Evolutionary conservation across 495 filamentous ascomycete species (phyloP), one percentile per base, ranked within the genome.

Genomic region (Lepraria neglecta): DNA sequence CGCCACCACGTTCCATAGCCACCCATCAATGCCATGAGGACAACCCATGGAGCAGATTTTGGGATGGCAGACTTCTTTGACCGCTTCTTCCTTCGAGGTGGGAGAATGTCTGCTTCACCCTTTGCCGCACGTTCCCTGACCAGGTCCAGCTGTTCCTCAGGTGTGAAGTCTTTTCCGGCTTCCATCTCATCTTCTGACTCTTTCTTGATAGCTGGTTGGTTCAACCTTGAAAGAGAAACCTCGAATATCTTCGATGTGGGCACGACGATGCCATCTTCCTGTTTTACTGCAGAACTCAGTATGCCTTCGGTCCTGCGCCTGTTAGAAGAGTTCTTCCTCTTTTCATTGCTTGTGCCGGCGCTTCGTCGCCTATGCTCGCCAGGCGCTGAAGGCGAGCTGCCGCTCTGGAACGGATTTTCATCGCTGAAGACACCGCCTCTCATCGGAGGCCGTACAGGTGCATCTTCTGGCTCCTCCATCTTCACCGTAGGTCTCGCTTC

Each of bases 401-500:
- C 91, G 68, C 89, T 94, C 70, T 98, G 94, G 67, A 98, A 98
- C 1, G 94, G 92, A 68, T 98, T 98, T 52, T 97, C 91, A 67
- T 82, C 77, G 38, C 85, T 87, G 73, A 97, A 96, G 62, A 88
- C 80, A 67, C 78, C 83, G 24, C 81, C 80, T 40, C 73, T 75
- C 61, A 67, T 27, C 54, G 46, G 35, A 48, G 69, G 14, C 74
- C 71, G 24, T 61, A 69, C 15, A 69, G 65, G 60, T 77, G 69
- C 35, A 64, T 69, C 70, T 74, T 81, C 67, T 10, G 65, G 56
- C 27, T 71, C 65, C 47, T 74, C 67, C n/a, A 59, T 47, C 50
- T 75, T 72, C 10, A 70, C 67, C 6, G 74, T 71, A 17, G 83
- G 77, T 2, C 74, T 76, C 3, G 80, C 77, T 44, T 86, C 86